Evolutionary conservation across 345 rosid species (phyloP).

Genomic region (Aurinia saxatilis): DNA sequence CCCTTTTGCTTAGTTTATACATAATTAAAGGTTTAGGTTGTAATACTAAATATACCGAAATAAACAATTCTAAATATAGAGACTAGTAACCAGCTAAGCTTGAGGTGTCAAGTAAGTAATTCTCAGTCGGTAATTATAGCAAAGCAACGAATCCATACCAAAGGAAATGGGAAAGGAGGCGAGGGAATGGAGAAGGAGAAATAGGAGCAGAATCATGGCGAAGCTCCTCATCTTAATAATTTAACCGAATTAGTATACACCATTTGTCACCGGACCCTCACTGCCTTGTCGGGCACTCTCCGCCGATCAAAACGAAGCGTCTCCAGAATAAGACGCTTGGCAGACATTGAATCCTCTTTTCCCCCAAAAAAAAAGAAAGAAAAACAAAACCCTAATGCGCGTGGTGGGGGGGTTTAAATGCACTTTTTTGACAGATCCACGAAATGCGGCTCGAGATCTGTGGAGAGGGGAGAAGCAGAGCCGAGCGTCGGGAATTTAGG

Average conservation of each 20-base stretch:
- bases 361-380: no score
- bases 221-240: constrained; percentile 39
- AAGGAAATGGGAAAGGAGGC: constrained; percentile 32
- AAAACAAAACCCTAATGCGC: constrained; percentile 46
- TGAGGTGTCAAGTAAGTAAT: constrained; percentile 19
- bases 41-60: neutral
- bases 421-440: constrained; percentile 48
- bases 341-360: constrained; percentile 4
- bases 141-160: constrained; percentile 3
- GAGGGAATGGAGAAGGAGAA: constrained; percentile 41
- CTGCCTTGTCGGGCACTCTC: constrained; percentile 21
- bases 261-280: constrained; percentile 34
- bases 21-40: constrained; percentile 9
- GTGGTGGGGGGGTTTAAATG: constrained; percentile 22
- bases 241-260: constrained; percentile 26
- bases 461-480: constrained; percentile 8
- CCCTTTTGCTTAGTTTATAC: constrained; percentile 21
- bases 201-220: constrained; percentile 32
- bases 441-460: constrained; percentile 50
- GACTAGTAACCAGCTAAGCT: constrained; percentile 12
- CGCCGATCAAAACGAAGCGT: constrained; percentile 14
- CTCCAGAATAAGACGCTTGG: constrained; percentile 13
- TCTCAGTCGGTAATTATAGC: neutral
- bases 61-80: constrained; percentile 26
- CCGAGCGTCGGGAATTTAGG: neutral